Conservation (phyloP, 345 rosid genomes). For the Rhodamnia rubescens region DNA sequence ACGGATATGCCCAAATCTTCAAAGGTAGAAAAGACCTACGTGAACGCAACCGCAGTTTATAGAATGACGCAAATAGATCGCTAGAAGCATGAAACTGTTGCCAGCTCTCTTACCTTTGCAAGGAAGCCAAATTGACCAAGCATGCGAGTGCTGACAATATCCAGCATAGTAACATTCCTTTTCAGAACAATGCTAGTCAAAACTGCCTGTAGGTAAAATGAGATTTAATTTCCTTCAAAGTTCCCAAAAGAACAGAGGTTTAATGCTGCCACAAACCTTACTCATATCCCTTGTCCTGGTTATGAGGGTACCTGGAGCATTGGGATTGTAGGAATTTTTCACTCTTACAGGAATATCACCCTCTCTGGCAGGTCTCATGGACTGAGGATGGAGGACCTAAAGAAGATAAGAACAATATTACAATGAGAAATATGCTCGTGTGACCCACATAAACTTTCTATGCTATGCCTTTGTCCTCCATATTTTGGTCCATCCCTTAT, state of each 20-base stretch:
- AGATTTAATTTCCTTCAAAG: slow-evolving; percentile 4
- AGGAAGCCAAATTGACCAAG: slow-evolving; percentile 98
- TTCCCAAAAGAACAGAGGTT: not conserved
- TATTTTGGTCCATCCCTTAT: not conserved
- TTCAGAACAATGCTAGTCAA: slow-evolving; percentile 95
- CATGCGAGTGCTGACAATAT: slow-evolving; percentile 96
- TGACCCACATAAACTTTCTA: not conserved
- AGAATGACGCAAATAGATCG: not conserved
- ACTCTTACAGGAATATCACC: slow-evolving; percentile 98
- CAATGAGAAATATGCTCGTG: not conserved
- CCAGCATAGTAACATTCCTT: slow-evolving; percentile 96
- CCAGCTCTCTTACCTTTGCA: slow-evolving; percentile 52
- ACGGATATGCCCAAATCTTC: slow-evolving; percentile 96
- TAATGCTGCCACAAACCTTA: slow-evolving; percentile 42
- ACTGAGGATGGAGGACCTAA: slow-evolving; percentile 95
- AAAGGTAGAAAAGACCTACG: slow-evolving; percentile 88
- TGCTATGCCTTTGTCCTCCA: not conserved
- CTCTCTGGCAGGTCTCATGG: slow-evolving; percentile 99
- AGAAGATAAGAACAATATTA: not conserved
- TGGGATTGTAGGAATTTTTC: slow-evolving; percentile 91
- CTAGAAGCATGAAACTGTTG: not conserved
- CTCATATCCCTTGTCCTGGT: slow-evolving; percentile 82
- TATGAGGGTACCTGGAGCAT: slow-evolving; percentile 96
- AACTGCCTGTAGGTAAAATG: slow-evolving; percentile 52
- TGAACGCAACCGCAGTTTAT: not conserved